Conservation (phyloP, 1,284 basidiomycete genomes). For the Apiotrichum sp. region DNA sequence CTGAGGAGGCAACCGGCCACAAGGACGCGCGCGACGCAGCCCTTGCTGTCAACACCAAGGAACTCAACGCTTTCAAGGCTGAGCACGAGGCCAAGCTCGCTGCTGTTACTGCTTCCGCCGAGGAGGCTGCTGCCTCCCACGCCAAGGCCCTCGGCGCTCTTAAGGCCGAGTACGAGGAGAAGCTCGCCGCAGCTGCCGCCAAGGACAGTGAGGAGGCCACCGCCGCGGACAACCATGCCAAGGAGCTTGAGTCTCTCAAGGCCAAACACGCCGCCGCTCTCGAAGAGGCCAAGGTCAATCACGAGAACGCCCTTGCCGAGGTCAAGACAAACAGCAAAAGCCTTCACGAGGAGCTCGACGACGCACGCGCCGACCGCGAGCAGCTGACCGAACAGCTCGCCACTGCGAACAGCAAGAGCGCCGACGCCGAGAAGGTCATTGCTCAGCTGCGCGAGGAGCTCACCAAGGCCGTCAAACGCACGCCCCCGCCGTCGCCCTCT, state of each 20-base stretch:
- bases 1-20: constrained; percentile 1
- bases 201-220: too few species aligned
- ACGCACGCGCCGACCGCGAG: neutral
- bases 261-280: constrained; percentile 8
- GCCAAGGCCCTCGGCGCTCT: too few species aligned
- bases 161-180: too few species aligned
- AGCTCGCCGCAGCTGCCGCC: neutral
- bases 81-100: constrained; percentile 13
- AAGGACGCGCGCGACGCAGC: constrained; percentile 12
- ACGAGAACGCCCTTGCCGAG: neutral
- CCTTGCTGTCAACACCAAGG: constrained; percentile 18
- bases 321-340: neutral
- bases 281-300: constrained; percentile 2
- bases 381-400: constrained; percentile 4
- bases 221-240: too few species aligned
- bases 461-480: constrained; percentile 6
- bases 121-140: too few species aligned
- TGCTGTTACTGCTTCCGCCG: too few species aligned
- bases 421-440: constrained; percentile 2
- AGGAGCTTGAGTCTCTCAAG: constrained; percentile 12
- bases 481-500: constrained; percentile 3
- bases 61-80: constrained; percentile 23
- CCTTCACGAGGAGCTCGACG: neutral
- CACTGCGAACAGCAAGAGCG: neutral
- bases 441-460: constrained; percentile 9